phyloP scores from a whole-genome alignment of 2,329 filamentous ascomycete species.

The Xylaria sp. region DNA sequence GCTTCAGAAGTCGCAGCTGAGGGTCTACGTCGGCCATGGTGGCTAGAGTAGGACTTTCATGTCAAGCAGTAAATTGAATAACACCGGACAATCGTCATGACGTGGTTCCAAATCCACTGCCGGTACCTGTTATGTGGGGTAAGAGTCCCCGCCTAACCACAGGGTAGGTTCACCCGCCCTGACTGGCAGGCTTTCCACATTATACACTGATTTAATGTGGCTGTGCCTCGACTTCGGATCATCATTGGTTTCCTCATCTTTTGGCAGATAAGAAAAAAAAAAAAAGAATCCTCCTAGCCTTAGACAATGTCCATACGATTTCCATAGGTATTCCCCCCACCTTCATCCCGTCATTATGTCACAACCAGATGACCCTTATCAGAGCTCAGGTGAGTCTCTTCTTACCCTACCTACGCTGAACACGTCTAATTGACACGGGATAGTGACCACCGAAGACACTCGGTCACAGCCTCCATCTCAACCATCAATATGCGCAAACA shows the following conservation, averaged over 20 bases:
- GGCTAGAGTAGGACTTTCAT: not conserved
- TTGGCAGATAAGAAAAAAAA: too few relatives aligned
- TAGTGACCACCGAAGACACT: not conserved
- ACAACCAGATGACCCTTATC: not conserved
- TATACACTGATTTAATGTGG: too few relatives aligned
- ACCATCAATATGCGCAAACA: not conserved
- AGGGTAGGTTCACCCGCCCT: constrained; percentile 7
- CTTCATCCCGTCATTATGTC: not conserved
- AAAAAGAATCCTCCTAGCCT: too few relatives aligned
- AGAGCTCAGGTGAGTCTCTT: not conserved
- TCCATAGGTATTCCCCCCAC: not conserved
- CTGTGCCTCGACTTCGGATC: too few relatives aligned
- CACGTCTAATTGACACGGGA: not conserved
- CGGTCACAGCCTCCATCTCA: not conserved
- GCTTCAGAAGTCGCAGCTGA: constrained; percentile 37
- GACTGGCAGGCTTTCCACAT: not conserved
- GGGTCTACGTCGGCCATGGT: constrained; percentile 34
- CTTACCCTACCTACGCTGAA: not conserved
- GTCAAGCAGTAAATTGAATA: not conserved
- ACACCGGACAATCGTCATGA: not conserved
- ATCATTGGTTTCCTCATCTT: too few relatives aligned
- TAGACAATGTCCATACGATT: too few relatives aligned
- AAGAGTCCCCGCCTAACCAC: not conserved
- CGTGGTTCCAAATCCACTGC: not conserved
- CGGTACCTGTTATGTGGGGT: not conserved